phyloP scores from a whole-genome alignment of 768 basidiomycete species.

The Coprinellus micaceus region DNA sequence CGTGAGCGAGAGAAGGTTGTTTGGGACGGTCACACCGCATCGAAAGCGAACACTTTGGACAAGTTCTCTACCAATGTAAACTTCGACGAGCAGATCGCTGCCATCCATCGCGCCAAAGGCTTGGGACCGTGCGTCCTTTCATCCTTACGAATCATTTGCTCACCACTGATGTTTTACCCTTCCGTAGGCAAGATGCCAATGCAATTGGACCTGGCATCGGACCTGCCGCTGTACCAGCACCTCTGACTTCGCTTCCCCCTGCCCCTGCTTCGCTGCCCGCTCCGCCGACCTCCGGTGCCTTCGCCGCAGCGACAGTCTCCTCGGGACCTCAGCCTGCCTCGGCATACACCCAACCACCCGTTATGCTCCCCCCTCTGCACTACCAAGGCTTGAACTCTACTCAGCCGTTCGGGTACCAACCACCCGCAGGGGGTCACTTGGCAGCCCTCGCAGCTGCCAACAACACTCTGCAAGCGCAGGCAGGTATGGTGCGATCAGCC shows the following conservation, averaged over 20 bases:
- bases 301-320: conserved; percentile 81
- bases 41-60: conserved; percentile 87
- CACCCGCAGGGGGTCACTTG: conserved; percentile 48
- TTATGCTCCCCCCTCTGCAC: conserved; percentile 82
- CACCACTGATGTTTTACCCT: conserved; percentile 13
- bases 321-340: conserved; percentile 92
- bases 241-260: conserved; percentile 63
- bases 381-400: conserved; percentile 72
- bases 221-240: conserved; percentile 68
- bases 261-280: conserved; percentile 72
- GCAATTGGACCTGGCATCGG: conserved; percentile 88
- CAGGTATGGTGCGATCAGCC: conserved; percentile 72
- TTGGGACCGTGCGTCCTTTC: conserved; percentile 67
- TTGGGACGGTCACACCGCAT: conserved; percentile 98
- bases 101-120: conserved; percentile 91
- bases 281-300: conserved; percentile 58
- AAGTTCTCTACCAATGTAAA: conserved; percentile 92
- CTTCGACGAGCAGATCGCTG: conserved; percentile 96
- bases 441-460: conserved; percentile 60
- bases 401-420: conserved; percentile 79
- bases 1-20: conserved; percentile 93
- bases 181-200: conserved; percentile 61
- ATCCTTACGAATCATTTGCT: conserved; percentile 2
- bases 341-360: conserved; percentile 57
- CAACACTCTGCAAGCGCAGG: conserved; percentile 51